Evolutionary conservation across 2,329 filamentous ascomycete species (phyloP).

Genomic region (Didymosphaeria variabile): DNA sequence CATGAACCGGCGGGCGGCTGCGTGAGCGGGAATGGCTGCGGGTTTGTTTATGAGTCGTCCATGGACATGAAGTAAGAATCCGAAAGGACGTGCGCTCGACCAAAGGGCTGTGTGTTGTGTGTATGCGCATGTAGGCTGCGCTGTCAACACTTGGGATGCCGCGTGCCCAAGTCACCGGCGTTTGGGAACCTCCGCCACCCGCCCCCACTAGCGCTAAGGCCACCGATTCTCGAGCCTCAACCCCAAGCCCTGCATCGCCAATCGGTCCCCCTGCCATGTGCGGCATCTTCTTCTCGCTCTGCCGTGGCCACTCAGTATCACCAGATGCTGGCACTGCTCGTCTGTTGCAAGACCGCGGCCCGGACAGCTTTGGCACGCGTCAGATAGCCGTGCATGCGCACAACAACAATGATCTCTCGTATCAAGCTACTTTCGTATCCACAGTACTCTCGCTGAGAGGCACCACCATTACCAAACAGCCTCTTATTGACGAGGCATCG

Average conservation of each 20-base stretch:
- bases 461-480: constrained; percentile 74
- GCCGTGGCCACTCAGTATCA: constrained; percentile 32
- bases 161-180: constrained; percentile 4
- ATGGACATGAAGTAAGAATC: constrained; percentile 25
- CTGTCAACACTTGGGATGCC: constrained; percentile 12
- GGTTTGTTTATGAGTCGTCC: constrained; percentile 27
- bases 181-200: constrained; percentile 9
- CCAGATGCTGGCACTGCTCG: constrained; percentile 35
- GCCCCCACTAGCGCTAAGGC: constrained; percentile 1
- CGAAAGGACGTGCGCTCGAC: constrained; percentile 16
- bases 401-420: not conserved
- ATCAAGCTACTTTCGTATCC: constrained; percentile 71
- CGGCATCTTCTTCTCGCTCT: constrained; percentile 63
- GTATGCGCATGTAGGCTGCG: constrained; percentile 16
- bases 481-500: constrained; percentile 66
- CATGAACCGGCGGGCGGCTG: constrained; percentile 43
- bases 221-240: not conserved
- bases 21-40: constrained; percentile 13
- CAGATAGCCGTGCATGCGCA: constrained; percentile 44
- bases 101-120: constrained; percentile 8
- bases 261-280: constrained; percentile 39
- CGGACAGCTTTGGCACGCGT: constrained; percentile 37
- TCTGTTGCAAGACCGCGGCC: constrained; percentile 45
- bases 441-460: constrained; percentile 93
- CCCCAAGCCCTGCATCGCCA: constrained; percentile 9